These are phyloP conservation scores for Psilocybe cubensis DNA, from an alignment of 768 basidiomycete genomes.

Conservation along the genomic window DNA sequence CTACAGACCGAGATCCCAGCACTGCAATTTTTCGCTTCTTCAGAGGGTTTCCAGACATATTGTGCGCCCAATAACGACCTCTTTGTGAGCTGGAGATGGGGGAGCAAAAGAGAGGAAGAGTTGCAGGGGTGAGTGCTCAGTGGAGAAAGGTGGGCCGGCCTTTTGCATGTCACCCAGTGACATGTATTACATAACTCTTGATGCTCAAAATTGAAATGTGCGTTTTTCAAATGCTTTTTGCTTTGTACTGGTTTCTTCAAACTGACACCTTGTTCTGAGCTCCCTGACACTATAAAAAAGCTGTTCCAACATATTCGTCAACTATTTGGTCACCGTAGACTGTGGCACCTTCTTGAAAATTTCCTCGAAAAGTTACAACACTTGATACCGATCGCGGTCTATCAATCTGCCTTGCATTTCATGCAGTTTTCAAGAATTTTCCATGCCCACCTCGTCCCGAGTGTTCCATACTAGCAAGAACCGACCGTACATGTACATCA, in stretches of 20 bases:
- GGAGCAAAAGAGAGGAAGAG: conserved; percentile 6
- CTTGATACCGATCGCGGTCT: background rate
- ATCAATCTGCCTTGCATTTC: background rate
- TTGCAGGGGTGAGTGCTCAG: conserved; percentile 12
- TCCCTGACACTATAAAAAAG: too few relatives aligned
- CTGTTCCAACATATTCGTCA: too few relatives aligned
- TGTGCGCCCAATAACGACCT: background rate
- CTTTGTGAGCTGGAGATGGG: background rate
- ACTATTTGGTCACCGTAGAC: too few relatives aligned
- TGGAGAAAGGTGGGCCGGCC: conserved; percentile 11
- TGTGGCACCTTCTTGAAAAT: too few relatives aligned
- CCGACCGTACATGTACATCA: too few relatives aligned
- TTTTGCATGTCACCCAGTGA: background rate
- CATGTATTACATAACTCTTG: background rate
- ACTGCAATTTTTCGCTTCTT: conserved; percentile 91
- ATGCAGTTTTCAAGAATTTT: too few relatives aligned
- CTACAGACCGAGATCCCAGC: conserved; percentile 88
- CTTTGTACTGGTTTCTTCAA: too few relatives aligned
- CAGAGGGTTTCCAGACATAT: conserved; percentile 37
- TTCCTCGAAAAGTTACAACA: background rate
- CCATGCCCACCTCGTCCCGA: too few relatives aligned
- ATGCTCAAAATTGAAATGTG: background rate
- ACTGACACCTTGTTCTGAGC: too few relatives aligned
- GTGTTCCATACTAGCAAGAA: too few relatives aligned
- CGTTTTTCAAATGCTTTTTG: too few relatives aligned